phyloP scores from a whole-genome alignment of 2,329 filamentous ascomycete genomes.

The Ophidiomyces ophidiicola region DNA sequence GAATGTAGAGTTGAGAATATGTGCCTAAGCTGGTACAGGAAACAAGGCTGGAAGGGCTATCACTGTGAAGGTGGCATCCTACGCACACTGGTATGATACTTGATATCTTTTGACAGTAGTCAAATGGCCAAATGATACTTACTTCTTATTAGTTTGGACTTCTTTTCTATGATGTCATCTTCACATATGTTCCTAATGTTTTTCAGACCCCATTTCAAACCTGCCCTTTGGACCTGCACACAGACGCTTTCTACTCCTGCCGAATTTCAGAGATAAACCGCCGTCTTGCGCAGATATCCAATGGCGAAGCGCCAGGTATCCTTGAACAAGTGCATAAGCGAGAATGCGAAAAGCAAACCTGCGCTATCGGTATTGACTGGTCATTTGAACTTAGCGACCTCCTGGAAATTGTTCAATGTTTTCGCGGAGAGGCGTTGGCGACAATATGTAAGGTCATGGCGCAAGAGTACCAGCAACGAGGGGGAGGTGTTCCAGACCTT shows the following conservation, averaged over 20 bases:
- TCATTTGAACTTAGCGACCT: constrained; percentile 69
- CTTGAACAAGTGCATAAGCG: constrained; percentile 55
- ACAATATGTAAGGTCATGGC: constrained; percentile 86
- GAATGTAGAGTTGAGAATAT: constrained; percentile 87
- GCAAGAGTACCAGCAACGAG: constrained; percentile 80
- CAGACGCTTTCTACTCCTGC: constrained; percentile 78
- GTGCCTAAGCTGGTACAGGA: constrained; percentile 77
- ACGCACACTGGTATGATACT: constrained; percentile 52
- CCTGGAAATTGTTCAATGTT: constrained; percentile 64
- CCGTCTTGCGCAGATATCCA: constrained; percentile 72
- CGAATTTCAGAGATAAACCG: constrained; percentile 83
- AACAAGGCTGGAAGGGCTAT: constrained; percentile 83
- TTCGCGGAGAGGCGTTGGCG: constrained; percentile 66
- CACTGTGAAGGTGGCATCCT: constrained; percentile 86
- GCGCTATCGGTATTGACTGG: constrained; percentile 88
- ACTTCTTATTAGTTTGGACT: constrained; percentile 49
- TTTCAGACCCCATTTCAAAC: constrained; percentile 95
- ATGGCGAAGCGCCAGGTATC: constrained; percentile 59
- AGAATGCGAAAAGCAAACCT: constrained; percentile 60
- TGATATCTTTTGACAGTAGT: not conserved
- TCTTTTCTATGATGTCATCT: constrained; percentile 86
- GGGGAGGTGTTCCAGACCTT: constrained; percentile 81
- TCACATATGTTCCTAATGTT: constrained; percentile 87
- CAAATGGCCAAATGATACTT: not conserved
- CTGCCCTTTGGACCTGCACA: constrained; percentile 82